Evolutionary conservation across 306 rosid species (phyloP).

Genomic region (Pachyrhizus erosus): DNA sequence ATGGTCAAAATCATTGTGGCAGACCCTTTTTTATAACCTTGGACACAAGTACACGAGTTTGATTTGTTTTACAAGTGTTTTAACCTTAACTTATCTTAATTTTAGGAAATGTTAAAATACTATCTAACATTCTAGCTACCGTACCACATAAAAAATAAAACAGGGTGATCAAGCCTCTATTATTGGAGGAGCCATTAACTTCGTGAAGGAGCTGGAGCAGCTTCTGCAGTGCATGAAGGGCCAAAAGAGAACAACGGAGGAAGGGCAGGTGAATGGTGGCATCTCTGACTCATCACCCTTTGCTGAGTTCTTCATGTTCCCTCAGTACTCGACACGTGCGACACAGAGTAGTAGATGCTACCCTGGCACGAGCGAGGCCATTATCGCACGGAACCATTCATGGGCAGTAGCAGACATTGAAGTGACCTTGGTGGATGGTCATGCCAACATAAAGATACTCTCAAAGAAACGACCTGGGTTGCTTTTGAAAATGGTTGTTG

Average conservation of each 20-base stretch:
- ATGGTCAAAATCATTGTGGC: neutral
- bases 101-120: neutral
- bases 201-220: constrained; percentile 90
- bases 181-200: constrained; percentile 92
- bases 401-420: constrained; percentile 69
- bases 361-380: constrained; percentile 26
- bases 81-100: neutral
- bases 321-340: constrained; percentile 70
- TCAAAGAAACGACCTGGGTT: constrained; percentile 60
- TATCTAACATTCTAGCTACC: neutral
- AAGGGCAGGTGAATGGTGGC: neutral
- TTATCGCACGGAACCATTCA: neutral
- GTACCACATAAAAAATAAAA: neutral
- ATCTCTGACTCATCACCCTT: constrained; percentile 47
- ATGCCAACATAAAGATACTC: constrained; percentile 78
- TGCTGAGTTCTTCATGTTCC: constrained; percentile 79
- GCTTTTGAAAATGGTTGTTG: constrained; percentile 65
- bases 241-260: constrained; percentile 46
- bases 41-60: neutral
- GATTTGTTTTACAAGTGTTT: neutral
- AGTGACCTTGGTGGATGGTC: constrained; percentile 78
- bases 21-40: neutral
- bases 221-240: constrained; percentile 65
- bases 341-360: constrained; percentile 40
- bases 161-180: constrained; percentile 98